Base-by-base conservation (phyloP, 1,139 yeast genomes). In the Hyphopichia fennica region DNA sequence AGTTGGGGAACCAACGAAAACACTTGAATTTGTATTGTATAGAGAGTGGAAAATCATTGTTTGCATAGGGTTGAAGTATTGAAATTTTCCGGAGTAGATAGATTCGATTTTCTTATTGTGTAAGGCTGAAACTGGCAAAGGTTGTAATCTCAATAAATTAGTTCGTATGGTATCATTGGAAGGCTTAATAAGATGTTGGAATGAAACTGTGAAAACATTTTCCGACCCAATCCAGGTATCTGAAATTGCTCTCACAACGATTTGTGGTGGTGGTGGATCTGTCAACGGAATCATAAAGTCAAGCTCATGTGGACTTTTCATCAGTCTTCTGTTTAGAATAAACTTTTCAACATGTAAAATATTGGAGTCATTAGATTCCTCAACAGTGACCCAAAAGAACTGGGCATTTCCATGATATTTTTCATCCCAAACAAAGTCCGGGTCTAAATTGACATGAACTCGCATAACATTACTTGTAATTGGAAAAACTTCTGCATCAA, bases 21-120 rank as follows among this genome's bases (percentile, higher is more conserved):
- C 91, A 60, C 87, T 87, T 2, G 84, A 78, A 49, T 85, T 81
- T 2, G 85, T 68, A 58, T 93, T 84, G 63, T 91, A 95, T 35
- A 95, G 67, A 0, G 96, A 80, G 57, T 91, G 96, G 65, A 95
- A 95, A 0, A 87, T 81, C 98, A 93, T 93, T 0, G 98, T 91
- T 65, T 95, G 99, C 96, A 95, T 91, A 5, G 99, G 99, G 58
- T 95, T 95, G 74, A 95, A 95, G 62, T 87, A 93, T 43, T 79
- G 79, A 71, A 93, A 93, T 49, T 79, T 81, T 6, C 63, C 47
- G 2, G 68, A 60, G 59, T 93, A 93, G 34, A 91, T 83, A 2
- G 70, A 60, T 58, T 90, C 96, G 38, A 89, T 65, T 16, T 75
- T 69, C 1, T 75, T 68, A 56, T 90, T 75, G 46, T 90, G 88